These are phyloP conservation scores for Lolium multiflorum DNA, from an alignment of 176 grass and related monocot species.

Conservation along the genomic window DNA sequence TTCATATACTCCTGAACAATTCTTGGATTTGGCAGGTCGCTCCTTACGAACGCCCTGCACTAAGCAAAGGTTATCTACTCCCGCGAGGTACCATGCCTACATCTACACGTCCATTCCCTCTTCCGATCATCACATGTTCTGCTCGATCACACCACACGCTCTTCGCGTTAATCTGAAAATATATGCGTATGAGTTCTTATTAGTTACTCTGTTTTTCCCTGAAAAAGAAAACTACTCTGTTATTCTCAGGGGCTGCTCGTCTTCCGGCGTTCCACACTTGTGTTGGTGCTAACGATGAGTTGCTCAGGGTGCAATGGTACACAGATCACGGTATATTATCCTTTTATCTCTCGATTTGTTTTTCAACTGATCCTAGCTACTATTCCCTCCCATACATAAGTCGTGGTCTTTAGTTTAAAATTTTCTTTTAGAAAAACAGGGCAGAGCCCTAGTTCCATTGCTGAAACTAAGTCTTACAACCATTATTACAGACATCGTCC, in stretches of 20 bases:
- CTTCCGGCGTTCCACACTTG: slow-evolving; percentile 95
- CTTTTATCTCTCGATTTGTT: neutral
- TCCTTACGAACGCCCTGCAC: slow-evolving; percentile 73
- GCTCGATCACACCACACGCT: neutral
- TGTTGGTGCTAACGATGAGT: slow-evolving; percentile 67
- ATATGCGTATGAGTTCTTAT: neutral
- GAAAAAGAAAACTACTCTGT: neutral
- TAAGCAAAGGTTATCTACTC: slow-evolving; percentile 70
- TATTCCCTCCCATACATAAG: too few relatives aligned
- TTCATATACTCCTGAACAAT: neutral
- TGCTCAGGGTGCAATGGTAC: slow-evolving; percentile 79
- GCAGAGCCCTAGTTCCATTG: too few relatives aligned
- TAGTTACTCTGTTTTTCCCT: neutral
- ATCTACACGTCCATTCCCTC: neutral
- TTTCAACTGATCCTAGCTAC: neutral
- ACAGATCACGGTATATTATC: slow-evolving; percentile 65
- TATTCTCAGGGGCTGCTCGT: slow-evolving; percentile 55
- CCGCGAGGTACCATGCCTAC: slow-evolving; percentile 51
- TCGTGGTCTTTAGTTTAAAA: too few relatives aligned
- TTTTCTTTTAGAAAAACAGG: too few relatives aligned
- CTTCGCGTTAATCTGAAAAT: neutral
- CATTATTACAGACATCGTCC: too few relatives aligned
- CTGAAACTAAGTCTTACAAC: too few relatives aligned
- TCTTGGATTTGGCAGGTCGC: slow-evolving; percentile 52
- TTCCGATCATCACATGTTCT: neutral